Evolutionary conservation across 352 stramenopile species (phyloP), one percentile per base, ranked within the genome.

Genomic region (Phytophthora lateralis): DNA sequence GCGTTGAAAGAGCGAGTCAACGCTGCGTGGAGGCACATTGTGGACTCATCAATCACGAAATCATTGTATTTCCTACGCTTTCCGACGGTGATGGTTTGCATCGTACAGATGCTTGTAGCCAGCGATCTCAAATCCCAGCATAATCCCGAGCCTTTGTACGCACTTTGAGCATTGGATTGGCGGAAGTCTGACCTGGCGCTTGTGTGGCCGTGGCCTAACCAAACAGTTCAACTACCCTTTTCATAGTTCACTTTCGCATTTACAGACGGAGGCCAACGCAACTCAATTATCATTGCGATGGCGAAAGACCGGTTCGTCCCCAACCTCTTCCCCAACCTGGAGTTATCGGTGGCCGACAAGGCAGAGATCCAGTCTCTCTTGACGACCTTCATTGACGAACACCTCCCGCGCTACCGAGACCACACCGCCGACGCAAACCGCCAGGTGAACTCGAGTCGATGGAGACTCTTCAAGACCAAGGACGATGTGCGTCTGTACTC

Each of bases 401-500:
- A 74, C 30, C 53, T 77, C 0, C 64, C 48, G 3, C 69, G 71
- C n/a, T 87, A 77, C 45, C 57, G 61, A 52, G 53, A 63, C 5
- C 73, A 74, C 54, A 50, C 41, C 6, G 49, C 64, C 11, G 49
- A 52, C 0, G 50, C 62, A 10, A 57, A 43, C 9, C 57, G 59
- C 3, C 35, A 69, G n/a, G 75, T 82, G 6, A 69, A 87, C 46
- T 41, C 44, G 6, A 69, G 60, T 10, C 65, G 63, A 9, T 78
- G 66, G 70, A 78, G 73, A 43, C 59, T 70, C 15, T 55, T 73
- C 62, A 78, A 71, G 62, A 42, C 66, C 17, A 63, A 63, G 15
- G 66, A 75, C 21, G 53, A 65, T 46, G 53, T 73, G 1, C 66
- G 60, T 10, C 20, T 75, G 17, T 63, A 75, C 37, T 67, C 66